Base-by-base conservation (phyloP, 768 basidiomycete genomes). In the Lactifluus volemus region DNA sequence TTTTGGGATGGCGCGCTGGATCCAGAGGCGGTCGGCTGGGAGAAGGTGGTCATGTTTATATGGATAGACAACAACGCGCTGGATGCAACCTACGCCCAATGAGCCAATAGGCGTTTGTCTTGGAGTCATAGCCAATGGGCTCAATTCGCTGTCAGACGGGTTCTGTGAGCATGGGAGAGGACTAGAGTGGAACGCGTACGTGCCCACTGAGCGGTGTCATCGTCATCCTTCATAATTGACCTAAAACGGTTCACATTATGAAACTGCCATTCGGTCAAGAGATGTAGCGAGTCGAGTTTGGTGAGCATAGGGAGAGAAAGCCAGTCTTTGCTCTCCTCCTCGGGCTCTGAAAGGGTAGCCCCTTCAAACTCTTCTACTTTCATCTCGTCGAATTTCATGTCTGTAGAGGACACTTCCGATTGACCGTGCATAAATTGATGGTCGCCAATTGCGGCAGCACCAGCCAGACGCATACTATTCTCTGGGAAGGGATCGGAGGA, bases 251-350 rank as follows among this genome's bases (percentile, higher is more conserved):
- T 77, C 5, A 89, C 82, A 68, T 89, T 89, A 61, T 90, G 85
- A 64, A 93, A 92, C 67, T 91, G 89, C 92, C 92, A 94, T 73
- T 94, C 92, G 32, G 79, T 80, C 52, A 93, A 74, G 15, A 81
- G 74, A 65, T 90, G 81, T 67, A 92, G 73, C 4, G 86, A 83
- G 61, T 91, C 86, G 47, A 94, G 80, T 72, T 91, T 90, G 38
- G 74, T 73, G 44, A 84, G 77, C 79, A 88, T 84, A 2, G 84
- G 77, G 30, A 92, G 80, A 48, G 85, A 78, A 48, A 82, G 74
- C 89, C 90, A 92, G 68, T 88, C 79, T 58, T 78, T 77, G 42
- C 81, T 76, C 65, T 79, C 77, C 59, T 74, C 76, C 45, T 69
- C 64, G 42, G 42, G 42, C 38, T 58, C 57, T 11, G 29, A 45